Conservation (phyloP, 2,329 filamentous ascomycete genomes). For the Lomentospora prolificans region DNA sequence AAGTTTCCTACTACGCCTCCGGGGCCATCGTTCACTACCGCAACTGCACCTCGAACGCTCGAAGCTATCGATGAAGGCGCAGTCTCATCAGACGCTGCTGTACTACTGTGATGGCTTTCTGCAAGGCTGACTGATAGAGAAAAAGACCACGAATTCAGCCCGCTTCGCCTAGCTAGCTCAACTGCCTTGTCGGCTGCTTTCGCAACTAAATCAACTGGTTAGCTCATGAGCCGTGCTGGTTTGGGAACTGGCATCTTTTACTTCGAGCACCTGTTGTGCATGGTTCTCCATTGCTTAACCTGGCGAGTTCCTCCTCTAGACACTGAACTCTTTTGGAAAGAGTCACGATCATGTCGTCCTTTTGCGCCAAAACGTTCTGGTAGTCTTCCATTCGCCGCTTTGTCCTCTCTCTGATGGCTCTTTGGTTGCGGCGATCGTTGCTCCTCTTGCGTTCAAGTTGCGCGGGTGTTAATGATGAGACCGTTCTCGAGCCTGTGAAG, state of each 20-base stretch:
- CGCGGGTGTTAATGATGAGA: constrained; percentile 77
- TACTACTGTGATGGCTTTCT: neutral
- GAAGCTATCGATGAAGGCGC: neutral
- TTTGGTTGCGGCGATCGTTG: constrained; percentile 84
- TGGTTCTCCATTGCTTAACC: constrained; percentile 37
- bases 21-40: neutral
- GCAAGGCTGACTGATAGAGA: neutral
- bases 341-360: constrained; percentile 2
- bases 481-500: constrained; percentile 54
- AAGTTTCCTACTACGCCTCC: neutral
- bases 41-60: neutral
- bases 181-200: neutral
- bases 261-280: neutral
- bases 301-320: constrained; percentile 64
- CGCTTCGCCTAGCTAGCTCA: neutral
- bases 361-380: constrained; percentile 3
- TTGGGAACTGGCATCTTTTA: neutral
- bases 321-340: constrained; percentile 17
- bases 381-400: constrained; percentile 69
- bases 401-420: constrained; percentile 76
- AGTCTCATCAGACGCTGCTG: neutral
- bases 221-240: neutral
- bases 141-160: neutral
- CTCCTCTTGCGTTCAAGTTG: constrained; percentile 84
- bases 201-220: neutral